These are phyloP conservation scores for Cutaneotrichosporon mucoides DNA, from an alignment of 1,284 basidiomycete genomes.

Conservation along the genomic window DNA sequence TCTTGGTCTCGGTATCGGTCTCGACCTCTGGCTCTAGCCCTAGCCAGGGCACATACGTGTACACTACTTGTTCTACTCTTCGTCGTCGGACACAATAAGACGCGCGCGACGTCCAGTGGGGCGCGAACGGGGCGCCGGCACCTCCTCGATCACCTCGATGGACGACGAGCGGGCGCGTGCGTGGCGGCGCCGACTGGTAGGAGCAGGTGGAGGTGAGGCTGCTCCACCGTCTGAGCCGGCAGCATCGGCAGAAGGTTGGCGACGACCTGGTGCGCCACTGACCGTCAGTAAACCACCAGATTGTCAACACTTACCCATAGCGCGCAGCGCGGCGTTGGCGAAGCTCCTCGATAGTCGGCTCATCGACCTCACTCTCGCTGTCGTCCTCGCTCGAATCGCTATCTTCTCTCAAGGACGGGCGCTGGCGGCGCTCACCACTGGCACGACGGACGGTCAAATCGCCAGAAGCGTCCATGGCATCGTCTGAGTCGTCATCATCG, in stretches of 20 bases:
- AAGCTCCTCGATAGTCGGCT: conserved; percentile 20
- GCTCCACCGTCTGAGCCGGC: no score
- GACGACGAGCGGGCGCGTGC: neutral
- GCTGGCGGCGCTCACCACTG: no score
- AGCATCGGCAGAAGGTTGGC: no score
- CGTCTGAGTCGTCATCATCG: conserved; percentile 8
- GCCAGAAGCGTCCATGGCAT: conserved; percentile 1
- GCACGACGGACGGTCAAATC: neutral
- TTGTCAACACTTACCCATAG: conserved; percentile 9
- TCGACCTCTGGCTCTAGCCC: neutral
- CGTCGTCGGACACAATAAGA: conserved; percentile 1
- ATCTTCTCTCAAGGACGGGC: no score
- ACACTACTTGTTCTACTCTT: neutral
- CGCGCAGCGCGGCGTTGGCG: conserved; percentile 14
- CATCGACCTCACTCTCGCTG: conserved; percentile 20
- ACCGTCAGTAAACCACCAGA: neutral
- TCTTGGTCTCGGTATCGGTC: no score
- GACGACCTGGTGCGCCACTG: no score
- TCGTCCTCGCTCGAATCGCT: neutral
- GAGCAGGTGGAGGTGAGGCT: neutral
- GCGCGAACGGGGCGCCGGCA: neutral
- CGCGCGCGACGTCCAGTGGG: neutral
- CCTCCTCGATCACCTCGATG: neutral
- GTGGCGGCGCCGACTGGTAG: neutral
- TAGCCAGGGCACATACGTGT: no score